phyloP scores from a whole-genome alignment of 2,329 filamentous ascomycete genomes.

The Colletotrichum plurivorum region DNA sequence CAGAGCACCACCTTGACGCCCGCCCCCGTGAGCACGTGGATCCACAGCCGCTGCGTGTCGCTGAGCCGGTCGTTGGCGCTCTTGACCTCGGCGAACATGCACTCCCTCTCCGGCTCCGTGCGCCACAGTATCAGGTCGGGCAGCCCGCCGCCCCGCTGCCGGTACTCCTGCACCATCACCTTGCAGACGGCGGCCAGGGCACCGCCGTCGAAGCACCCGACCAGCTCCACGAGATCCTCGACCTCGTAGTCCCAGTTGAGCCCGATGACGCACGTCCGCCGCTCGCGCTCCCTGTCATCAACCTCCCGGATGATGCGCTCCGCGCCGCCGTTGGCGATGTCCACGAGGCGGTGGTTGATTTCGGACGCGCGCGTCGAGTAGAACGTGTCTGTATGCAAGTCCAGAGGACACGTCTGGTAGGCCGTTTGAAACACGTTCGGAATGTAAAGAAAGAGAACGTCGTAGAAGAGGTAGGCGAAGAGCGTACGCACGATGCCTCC shows the following conservation, averaged over 20 bases:
- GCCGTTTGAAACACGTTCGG: constrained; percentile 98
- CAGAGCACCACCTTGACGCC: constrained; percentile 89
- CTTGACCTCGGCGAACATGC: constrained; percentile 86
- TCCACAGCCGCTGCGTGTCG: constrained; percentile 97
- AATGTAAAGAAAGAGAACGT: constrained; percentile 92
- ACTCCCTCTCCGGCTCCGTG: constrained; percentile 57
- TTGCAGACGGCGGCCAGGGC: constrained; percentile 89
- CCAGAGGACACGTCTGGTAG: constrained; percentile 93
- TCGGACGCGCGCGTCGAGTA: constrained; percentile 88
- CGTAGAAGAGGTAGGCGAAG: constrained; percentile 91
- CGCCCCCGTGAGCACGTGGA: constrained; percentile 89
- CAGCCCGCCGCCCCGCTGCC: constrained; percentile 86
- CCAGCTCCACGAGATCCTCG: constrained; percentile 84
- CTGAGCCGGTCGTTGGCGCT: constrained; percentile 93
- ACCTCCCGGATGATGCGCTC: constrained; percentile 76
- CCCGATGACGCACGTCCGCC: constrained; percentile 88
- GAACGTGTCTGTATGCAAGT: constrained; percentile 94
- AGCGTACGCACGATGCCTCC: constrained; percentile 93
- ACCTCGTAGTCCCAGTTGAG: constrained; percentile 91
- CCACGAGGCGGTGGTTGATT: constrained; percentile 88
- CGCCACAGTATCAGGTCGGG: constrained; percentile 95
- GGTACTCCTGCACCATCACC: constrained; percentile 96
- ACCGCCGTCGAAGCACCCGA: constrained; percentile 81
- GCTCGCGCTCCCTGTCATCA: constrained; percentile 77
- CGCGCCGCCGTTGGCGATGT: constrained; percentile 88